Conservation (phyloP, 2,329 filamentous ascomycete genomes). For the Trichophyton simii region DNA sequence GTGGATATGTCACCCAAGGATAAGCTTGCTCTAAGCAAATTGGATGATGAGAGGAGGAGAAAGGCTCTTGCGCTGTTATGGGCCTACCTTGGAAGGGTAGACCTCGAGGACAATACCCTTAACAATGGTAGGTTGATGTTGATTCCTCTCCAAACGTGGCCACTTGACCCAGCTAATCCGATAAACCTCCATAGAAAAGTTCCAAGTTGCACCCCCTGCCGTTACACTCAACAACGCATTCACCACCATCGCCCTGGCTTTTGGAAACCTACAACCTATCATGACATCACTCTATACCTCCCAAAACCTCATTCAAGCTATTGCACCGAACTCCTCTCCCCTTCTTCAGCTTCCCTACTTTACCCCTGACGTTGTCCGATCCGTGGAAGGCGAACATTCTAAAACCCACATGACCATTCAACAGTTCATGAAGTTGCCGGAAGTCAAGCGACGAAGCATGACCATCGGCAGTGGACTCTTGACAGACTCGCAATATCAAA, state of each 20-base stretch:
- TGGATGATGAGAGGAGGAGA: conserved; percentile 67
- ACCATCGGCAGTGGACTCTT: conserved; percentile 59
- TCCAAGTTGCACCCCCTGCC: conserved; percentile 76
- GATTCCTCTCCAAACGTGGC: neutral
- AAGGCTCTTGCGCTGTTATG: conserved; percentile 85
- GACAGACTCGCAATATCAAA: conserved; percentile 61
- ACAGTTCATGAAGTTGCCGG: conserved; percentile 74
- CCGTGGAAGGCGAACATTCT: conserved; percentile 44
- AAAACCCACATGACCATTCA: conserved; percentile 68
- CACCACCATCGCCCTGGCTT: conserved; percentile 74
- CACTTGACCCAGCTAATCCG: conserved; percentile 12
- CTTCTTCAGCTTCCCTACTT: conserved; percentile 86
- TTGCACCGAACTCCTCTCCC: conserved; percentile 70
- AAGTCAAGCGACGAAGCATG: conserved; percentile 57
- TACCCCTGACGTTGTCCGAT: conserved; percentile 46
- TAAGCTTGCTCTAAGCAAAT: conserved; percentile 59
- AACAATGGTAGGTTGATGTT: conserved; percentile 45
- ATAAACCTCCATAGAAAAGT: conserved; percentile 49
- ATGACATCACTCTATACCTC: conserved; percentile 68
- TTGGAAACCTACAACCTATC: conserved; percentile 69
- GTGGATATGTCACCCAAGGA: conserved; percentile 59
- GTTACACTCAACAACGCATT: conserved; percentile 77
- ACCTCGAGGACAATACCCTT: conserved; percentile 64
- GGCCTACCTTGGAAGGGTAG: conserved; percentile 84
- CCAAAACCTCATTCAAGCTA: conserved; percentile 80